phyloP scores from a whole-genome alignment of 129 eudicot genomes.

The Cynara cardunculus region DNA sequence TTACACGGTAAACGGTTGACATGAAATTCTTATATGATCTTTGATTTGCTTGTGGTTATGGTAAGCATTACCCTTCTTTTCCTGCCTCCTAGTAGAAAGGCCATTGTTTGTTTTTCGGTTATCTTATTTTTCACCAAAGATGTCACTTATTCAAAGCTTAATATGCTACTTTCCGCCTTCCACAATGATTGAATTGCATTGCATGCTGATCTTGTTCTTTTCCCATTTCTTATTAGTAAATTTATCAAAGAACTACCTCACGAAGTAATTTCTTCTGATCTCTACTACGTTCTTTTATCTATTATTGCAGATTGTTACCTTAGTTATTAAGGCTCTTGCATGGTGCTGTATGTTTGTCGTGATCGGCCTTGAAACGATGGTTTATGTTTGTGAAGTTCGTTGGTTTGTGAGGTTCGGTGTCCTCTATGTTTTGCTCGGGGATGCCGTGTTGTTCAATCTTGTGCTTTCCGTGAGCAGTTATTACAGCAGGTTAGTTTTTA shows the following conservation, averaged over 20 bases:
- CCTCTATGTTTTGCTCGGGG: conserved; percentile 73
- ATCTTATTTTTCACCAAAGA: neutral
- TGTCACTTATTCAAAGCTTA: conserved; percentile 10
- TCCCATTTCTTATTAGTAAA: neutral
- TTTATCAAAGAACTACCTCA: neutral
- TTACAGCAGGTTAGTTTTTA: conserved; percentile 49
- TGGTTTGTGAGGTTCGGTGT: conserved; percentile 85
- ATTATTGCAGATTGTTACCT: conserved; percentile 55
- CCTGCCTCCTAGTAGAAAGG: no score
- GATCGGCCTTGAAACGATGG: conserved; percentile 66
- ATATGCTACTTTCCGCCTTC: neutral
- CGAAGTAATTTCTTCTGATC: neutral
- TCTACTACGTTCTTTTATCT: neutral
- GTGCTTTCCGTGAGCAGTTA: conserved; percentile 55
- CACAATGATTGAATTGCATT: conserved; percentile 3
- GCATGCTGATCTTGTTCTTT: neutral
- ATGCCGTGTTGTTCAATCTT: conserved; percentile 62
- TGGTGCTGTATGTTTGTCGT: conserved; percentile 75
- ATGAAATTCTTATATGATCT: neutral
- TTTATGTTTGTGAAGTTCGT: conserved; percentile 73
- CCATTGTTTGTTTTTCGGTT: neutral
- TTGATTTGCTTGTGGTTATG: neutral
- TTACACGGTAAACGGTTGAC: neutral
- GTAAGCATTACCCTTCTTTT: no score
- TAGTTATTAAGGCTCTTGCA: conserved; percentile 68